A percentile compares a stretch with the other conserved stretches of the same genome.
These are phyloP conservation scores for Flueggea neowawraea DNA, from an alignment of 441 rosid species.

Conservation along the genomic window DNA sequence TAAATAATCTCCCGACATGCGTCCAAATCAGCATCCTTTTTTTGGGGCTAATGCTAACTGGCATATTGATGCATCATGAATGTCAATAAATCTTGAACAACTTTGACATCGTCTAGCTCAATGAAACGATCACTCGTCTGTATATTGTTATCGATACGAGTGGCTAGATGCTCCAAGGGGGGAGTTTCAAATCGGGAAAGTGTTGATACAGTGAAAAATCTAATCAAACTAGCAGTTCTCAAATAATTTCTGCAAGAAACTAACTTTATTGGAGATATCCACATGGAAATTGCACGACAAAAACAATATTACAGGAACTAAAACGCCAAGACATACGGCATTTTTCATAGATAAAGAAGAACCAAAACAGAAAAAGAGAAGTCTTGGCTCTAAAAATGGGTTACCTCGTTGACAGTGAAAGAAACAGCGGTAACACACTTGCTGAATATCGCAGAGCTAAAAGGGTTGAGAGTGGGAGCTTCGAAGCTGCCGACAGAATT, in stretches of 20 bases:
- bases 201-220: slow-evolving; percentile 11
- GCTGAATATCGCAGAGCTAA: too few relatives aligned
- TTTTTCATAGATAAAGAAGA: background rate
- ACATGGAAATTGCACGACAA: slow-evolving; percentile 9
- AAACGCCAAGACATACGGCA: too few relatives aligned
- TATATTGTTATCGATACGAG: background rate
- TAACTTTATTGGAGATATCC: slow-evolving; percentile 5
- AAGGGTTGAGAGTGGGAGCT: too few relatives aligned
- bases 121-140: background rate
- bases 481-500: too few relatives aligned
- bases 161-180: slow-evolving; percentile 2
- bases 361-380: background rate
- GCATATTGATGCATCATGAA: too few relatives aligned
- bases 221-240: slow-evolving; percentile 5
- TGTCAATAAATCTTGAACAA: slow-evolving; percentile 1
- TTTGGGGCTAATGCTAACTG: too few relatives aligned
- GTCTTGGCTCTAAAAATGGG: too few relatives aligned
- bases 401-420: too few relatives aligned
- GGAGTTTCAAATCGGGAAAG: slow-evolving; percentile 4
- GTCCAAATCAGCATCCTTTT: too few relatives aligned
- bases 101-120: slow-evolving; percentile 1
- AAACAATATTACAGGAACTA: background rate
- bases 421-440: too few relatives aligned
- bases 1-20: too few relatives aligned
- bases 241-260: slow-evolving; percentile 1